Percentiles rank a stretch among this genome's conserved stretches.
Conservation (phyloP, 805 yeast species). For the Hanseniaspora valbyensis region DNA sequence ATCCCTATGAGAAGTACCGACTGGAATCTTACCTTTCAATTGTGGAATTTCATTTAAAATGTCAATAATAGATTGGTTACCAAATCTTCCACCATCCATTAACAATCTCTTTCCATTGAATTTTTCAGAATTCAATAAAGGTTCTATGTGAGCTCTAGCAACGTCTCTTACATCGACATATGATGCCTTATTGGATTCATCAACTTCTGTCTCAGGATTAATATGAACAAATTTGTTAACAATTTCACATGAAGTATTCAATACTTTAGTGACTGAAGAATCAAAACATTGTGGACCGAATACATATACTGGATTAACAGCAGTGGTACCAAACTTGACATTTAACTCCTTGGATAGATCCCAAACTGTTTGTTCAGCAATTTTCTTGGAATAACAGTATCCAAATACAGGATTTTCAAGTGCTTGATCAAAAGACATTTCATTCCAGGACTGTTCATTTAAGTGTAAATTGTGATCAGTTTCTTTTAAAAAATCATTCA, state of each 20-base stretch:
- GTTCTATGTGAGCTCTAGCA: constrained; percentile 44
- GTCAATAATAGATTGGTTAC: constrained; percentile 25
- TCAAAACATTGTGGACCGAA: constrained; percentile 45
- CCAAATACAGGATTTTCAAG: constrained; percentile 24
- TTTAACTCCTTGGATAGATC: constrained; percentile 34
- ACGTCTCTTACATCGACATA: constrained; percentile 52
- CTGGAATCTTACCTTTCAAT: constrained; percentile 36
- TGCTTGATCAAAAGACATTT: constrained; percentile 21
- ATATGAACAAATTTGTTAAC: constrained; percentile 28
- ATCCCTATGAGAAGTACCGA: constrained; percentile 8
- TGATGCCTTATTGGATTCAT: constrained; percentile 23
- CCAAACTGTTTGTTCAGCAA: constrained; percentile 53
- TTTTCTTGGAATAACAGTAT: constrained; percentile 38
- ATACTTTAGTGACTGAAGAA: constrained; percentile 25
- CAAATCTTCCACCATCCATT: constrained; percentile 22
- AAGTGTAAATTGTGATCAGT: constrained; percentile 17
- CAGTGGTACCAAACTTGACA: constrained; percentile 32
- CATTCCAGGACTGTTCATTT: constrained; percentile 28
- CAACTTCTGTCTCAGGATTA: constrained; percentile 24
- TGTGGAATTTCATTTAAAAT: constrained; percentile 33
- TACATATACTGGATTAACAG: constrained; percentile 37
- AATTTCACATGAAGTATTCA: constrained; percentile 31
- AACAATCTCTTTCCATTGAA: constrained; percentile 28
- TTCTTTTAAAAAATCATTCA: constrained; percentile 24
- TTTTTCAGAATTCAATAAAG: constrained; percentile 33